Conservation (phyloP, 2,329 filamentous ascomycete genomes). For the Calonectria naviculata region DNA sequence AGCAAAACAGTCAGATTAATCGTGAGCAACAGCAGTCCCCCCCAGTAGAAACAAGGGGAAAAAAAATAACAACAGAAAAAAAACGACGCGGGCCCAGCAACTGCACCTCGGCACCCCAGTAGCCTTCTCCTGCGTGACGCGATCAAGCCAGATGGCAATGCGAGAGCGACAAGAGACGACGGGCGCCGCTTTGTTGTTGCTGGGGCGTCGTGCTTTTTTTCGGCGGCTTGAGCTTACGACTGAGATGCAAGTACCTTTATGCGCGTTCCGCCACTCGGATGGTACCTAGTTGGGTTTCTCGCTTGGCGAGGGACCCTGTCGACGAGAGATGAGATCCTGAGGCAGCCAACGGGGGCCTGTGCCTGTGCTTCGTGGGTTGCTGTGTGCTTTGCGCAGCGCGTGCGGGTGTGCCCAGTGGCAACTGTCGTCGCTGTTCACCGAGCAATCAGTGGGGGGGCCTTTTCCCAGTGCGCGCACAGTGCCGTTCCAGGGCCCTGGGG, state of each 20-base stretch:
- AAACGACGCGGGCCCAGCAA: neutral
- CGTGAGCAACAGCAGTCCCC: neutral
- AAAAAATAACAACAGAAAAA: neutral
- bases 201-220: conserved; percentile 3
- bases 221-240: conserved; percentile 4
- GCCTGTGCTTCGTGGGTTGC: conserved; percentile 21
- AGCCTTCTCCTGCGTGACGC: neutral
- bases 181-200: conserved; percentile 6
- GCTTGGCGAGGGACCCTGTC: conserved; percentile 23
- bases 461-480: conserved; percentile 24
- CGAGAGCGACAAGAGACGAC: conserved; percentile 1
- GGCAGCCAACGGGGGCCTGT: conserved; percentile 37
- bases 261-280: conserved; percentile 15
- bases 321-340: conserved; percentile 37
- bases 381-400: conserved; percentile 5
- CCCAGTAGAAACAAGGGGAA: conserved; percentile 13
- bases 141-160: conserved; percentile 5
- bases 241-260: conserved; percentile 32
- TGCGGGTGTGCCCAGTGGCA: conserved; percentile 35
- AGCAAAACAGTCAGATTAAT: neutral
- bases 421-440: conserved; percentile 37
- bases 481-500: conserved; percentile 8
- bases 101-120: neutral
- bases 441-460: conserved; percentile 35
- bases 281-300: conserved; percentile 30